phyloP scores from a whole-genome alignment of 179 eudicot genomes.

The Spinacia oleracea region DNA sequence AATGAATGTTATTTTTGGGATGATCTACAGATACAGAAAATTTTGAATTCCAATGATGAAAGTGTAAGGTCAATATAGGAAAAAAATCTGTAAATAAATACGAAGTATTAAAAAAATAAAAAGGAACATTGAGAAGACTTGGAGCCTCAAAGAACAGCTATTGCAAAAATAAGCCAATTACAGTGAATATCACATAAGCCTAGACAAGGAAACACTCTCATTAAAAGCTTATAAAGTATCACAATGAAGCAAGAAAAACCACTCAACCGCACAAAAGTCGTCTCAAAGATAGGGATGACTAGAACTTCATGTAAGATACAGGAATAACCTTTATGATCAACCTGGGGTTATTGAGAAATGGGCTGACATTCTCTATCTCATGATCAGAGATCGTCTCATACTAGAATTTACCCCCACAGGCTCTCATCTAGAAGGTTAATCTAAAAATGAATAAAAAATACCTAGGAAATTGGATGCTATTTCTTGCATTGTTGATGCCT shows the following conservation, averaged over 20 bases:
- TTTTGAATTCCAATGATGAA: neutral
- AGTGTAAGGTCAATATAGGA: neutral
- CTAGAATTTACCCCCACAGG: neutral
- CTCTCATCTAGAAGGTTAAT: neutral
- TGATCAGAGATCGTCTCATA: too few species aligned
- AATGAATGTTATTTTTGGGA: neutral
- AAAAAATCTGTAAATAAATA: neutral
- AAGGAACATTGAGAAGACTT: neutral
- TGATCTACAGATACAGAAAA: neutral
- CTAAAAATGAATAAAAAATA: neutral
- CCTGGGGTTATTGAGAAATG: neutral
- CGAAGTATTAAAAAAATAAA: neutral
- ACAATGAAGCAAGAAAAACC: neutral
- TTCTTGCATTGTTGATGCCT: neutral
- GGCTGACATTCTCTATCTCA: neutral
- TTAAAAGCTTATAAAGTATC: neutral
- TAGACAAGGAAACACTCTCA: neutral
- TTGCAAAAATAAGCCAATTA: too few species aligned
- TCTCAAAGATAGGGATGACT: neutral
- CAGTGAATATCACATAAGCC: neutral
- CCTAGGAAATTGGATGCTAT: neutral
- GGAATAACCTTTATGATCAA: neutral
- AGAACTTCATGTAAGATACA: neutral
- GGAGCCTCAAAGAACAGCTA: neutral
- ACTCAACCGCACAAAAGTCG: neutral